Evolutionary conservation across 2,329 filamentous ascomycete species (phyloP).

Genomic region (Anisogramma anomala): DNA sequence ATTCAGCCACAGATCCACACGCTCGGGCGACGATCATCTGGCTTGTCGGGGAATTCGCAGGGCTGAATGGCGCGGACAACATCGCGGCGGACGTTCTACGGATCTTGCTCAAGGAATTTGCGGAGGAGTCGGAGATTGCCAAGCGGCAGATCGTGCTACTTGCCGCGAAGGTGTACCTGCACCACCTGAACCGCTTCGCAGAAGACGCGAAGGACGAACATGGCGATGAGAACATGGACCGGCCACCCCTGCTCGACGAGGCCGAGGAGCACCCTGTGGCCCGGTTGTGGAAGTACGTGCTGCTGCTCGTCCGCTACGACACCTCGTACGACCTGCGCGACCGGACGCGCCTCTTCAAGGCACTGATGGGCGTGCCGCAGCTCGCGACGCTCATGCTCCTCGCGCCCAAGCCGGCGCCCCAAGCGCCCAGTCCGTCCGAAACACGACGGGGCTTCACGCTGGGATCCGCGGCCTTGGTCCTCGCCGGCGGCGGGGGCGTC

Average conservation of each 20-base stretch:
- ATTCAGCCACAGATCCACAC: slow-evolving; percentile 74
- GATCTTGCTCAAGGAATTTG: slow-evolving; percentile 76
- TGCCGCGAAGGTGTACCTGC: slow-evolving; percentile 92
- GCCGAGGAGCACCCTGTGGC: slow-evolving; percentile 56
- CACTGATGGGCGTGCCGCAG: slow-evolving; percentile 72
- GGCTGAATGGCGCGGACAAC: slow-evolving; percentile 67
- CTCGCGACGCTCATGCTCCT: slow-evolving; percentile 82
- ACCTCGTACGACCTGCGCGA: slow-evolving; percentile 92
- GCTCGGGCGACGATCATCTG: slow-evolving; percentile 92
- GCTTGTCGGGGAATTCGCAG: slow-evolving; percentile 91
- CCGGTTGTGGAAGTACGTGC: slow-evolving; percentile 71
- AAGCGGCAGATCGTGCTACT: slow-evolving; percentile 87
- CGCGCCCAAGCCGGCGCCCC: slow-evolving; percentile 87
- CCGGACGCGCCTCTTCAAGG: slow-evolving; percentile 75
- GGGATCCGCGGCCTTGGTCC: slow-evolving; percentile 74
- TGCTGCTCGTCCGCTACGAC: slow-evolving; percentile 82
- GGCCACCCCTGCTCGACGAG: slow-evolving; percentile 23
- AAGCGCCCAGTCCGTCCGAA: slow-evolving; percentile 81
- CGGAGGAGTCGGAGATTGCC: slow-evolving; percentile 70
- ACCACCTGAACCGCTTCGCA: slow-evolving; percentile 56
- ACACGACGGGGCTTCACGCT: slow-evolving; percentile 65
- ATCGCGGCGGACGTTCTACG: slow-evolving; percentile 87
- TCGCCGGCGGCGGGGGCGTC: slow-evolving; percentile 63
- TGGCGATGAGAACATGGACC: slow-evolving; percentile 20
- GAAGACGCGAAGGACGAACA: slow-evolving; percentile 31